Evolutionary conservation across 208 protist genomes (phyloP).

Genomic region (Strigomonas culicis): DNA sequence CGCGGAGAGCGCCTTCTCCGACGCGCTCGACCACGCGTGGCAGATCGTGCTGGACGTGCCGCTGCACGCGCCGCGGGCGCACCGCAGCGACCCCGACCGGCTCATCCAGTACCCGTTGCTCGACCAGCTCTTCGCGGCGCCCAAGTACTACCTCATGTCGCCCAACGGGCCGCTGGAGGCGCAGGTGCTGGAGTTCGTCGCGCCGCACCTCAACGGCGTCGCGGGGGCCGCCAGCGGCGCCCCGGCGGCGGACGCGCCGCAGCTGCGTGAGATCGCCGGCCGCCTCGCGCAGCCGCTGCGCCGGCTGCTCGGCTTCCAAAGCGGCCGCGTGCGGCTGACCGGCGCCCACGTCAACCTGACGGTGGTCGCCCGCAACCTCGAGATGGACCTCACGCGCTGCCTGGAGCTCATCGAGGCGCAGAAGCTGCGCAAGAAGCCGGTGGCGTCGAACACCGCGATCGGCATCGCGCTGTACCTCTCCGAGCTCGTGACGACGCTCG

Average conservation of each 20-base stretch:
- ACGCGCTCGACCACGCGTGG: conserved; percentile 41
- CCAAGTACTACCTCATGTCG: conserved; percentile 41
- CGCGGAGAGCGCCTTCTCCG: conserved; percentile 57
- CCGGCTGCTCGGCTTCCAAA: conserved; percentile 18
- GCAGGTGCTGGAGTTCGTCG: conserved; percentile 39
- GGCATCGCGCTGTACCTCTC: conserved; percentile 47
- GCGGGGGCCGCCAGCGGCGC: background rate
- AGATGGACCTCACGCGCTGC: conserved; percentile 44
- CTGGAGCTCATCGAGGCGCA: conserved; percentile 30
- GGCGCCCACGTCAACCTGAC: conserved; percentile 68
- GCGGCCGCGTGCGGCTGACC: conserved; percentile 27
- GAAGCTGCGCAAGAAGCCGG: conserved; percentile 4
- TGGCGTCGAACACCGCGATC: conserved; percentile 22
- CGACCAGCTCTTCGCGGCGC: conserved; percentile 29
- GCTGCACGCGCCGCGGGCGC: conserved; percentile 25
- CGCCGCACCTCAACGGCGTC: conserved; percentile 32
- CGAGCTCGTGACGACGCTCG: conserved; percentile 68
- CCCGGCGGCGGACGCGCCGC: background rate
- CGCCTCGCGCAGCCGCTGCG: conserved; percentile 1
- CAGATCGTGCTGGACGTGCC: conserved; percentile 41
- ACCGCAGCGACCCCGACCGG: conserved; percentile 42
- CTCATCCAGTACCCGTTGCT: conserved; percentile 71
- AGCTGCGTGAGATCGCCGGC: background rate
- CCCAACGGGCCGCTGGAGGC: conserved; percentile 30
- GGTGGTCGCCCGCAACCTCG: conserved; percentile 31